These are phyloP conservation scores for Candida adriatica DNA, from an alignment of 805 yeast species.

Conservation along the genomic window DNA sequence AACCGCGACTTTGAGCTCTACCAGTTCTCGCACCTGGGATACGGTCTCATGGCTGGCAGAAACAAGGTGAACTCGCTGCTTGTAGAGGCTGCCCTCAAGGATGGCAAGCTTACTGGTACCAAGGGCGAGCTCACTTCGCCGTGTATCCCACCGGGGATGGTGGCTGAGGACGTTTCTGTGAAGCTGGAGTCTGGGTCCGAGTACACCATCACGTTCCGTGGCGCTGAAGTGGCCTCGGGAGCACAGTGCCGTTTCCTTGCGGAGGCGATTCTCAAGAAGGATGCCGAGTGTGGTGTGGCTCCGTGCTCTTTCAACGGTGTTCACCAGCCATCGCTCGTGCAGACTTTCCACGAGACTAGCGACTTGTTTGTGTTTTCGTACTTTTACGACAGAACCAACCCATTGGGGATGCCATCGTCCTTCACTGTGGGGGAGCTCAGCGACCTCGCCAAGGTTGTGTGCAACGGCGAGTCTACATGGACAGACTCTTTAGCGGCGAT, in stretches of 20 bases:
- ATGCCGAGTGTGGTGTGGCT: slow-evolving; percentile 58
- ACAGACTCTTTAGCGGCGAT: slow-evolving; percentile 55
- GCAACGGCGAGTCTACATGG: slow-evolving; percentile 80
- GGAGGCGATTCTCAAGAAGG: slow-evolving; percentile 78
- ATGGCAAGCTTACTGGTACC: slow-evolving; percentile 32
- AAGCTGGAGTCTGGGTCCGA: slow-evolving; percentile 39
- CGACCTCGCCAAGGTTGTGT: slow-evolving; percentile 77
- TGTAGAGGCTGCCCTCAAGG: slow-evolving; percentile 42
- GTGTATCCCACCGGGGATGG: slow-evolving; percentile 77
- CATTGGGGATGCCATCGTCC: slow-evolving; percentile 89
- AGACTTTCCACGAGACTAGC: slow-evolving; percentile 61
- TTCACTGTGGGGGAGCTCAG: slow-evolving; percentile 81
- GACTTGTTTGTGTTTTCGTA: slow-evolving; percentile 90
- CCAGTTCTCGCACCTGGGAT: slow-evolving; percentile 93
- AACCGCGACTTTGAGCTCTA: slow-evolving; percentile 73
- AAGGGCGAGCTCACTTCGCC: slow-evolving; percentile 60
- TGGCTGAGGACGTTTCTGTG: slow-evolving; percentile 55
- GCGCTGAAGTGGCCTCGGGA: slow-evolving; percentile 58
- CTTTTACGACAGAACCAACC: slow-evolving; percentile 91
- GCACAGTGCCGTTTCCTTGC: slow-evolving; percentile 84
- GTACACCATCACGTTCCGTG: slow-evolving; percentile 55
- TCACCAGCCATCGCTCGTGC: slow-evolving; percentile 87
- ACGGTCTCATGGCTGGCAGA: slow-evolving; percentile 93
- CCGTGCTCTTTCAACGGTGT: slow-evolving; percentile 98
- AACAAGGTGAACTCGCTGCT: slow-evolving; percentile 67